A percentile compares a stretch with the other conserved stretches of the same genome.
Evolutionary conservation across 352 stramenopile genomes (phyloP).

Genomic region (Vaucheria bursata): DNA sequence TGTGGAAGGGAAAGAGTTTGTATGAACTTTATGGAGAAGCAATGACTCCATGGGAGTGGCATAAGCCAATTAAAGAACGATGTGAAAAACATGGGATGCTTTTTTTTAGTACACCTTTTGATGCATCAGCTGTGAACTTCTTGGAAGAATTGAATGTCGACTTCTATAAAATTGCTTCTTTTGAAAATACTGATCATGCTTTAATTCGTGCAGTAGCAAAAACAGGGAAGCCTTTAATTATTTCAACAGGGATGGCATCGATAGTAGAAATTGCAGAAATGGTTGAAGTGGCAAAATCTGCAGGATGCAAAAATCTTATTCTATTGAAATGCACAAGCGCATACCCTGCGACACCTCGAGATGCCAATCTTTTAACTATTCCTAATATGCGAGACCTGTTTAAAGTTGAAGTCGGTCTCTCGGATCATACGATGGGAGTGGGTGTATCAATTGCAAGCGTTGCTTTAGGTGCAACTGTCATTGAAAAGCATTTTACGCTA

Average conservation of each 20-base stretch:
- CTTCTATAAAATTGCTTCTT: background rate
- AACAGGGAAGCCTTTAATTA: background rate
- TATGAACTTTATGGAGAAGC: background rate
- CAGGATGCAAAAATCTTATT: background rate
- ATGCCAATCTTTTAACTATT: background rate
- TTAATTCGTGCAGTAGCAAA: background rate
- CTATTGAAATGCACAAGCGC: background rate
- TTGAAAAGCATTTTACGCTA: conserved; percentile 1
- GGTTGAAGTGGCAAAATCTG: background rate
- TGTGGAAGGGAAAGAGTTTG: background rate
- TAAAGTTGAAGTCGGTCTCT: background rate
- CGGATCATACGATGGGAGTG: background rate
- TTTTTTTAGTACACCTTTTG: background rate
- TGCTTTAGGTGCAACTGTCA: background rate
- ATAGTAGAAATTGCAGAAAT: background rate
- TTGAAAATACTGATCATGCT: background rate
- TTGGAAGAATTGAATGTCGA: background rate
- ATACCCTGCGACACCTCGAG: background rate
- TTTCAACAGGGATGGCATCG: background rate
- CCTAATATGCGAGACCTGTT: background rate
- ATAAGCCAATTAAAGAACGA: background rate
- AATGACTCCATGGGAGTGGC: background rate
- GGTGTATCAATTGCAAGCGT: background rate
- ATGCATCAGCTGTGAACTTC: background rate
- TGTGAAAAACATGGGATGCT: background rate